Evolutionary conservation across 371 early-diverging fungal genomes (phyloP), one percentile per base, ranked within the genome.

Genomic region (Actinomortierella wolfii): DNA sequence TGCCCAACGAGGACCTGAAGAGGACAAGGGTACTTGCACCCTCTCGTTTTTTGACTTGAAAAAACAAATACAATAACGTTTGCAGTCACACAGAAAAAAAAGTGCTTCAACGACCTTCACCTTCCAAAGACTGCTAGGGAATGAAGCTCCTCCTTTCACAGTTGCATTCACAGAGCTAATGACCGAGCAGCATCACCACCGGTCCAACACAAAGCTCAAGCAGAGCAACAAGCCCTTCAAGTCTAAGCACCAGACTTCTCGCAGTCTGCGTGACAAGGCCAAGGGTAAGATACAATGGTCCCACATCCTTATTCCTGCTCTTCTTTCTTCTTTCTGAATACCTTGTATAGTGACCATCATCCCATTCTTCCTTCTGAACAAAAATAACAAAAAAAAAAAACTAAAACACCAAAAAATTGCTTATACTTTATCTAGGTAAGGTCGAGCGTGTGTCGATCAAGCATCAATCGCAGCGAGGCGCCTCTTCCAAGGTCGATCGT

Each of bases 221-320:
- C 94, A 95, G 81, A 83, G 82, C 57, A 96, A 97, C 87, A 97
- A 97, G 79, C 87, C 92, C 40, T 97, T 96, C 87, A 97, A 97
- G 81, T 89, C 94, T 13, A 88, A 90, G 61, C 92, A 92, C 84
- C 86, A 94, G 34, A 79, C 93, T 5, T 97, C 96, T 69, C 86
- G 92, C 41, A 66, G 83, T 9, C 68, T 93, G 51, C 89, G 90
- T 67, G 92, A 90, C 61, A 86, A 86, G 58, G 81, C 85, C 54
- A 97, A 96, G 64, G 96, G 89, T 81, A 69, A 50, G 49, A 41
- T 41, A 9, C 20, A 23, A 52, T 51, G 8, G 13, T 46, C 8
- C 39, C 34, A 51, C 20, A 43, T 48, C 8, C 45, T 54, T 29
- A 49, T 25, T 40, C 39, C 15, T 24, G 46, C 55, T 42, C 17